Base-by-base conservation (phyloP, 305 asterid genomes). In the Fraxinus greggii region DNA sequence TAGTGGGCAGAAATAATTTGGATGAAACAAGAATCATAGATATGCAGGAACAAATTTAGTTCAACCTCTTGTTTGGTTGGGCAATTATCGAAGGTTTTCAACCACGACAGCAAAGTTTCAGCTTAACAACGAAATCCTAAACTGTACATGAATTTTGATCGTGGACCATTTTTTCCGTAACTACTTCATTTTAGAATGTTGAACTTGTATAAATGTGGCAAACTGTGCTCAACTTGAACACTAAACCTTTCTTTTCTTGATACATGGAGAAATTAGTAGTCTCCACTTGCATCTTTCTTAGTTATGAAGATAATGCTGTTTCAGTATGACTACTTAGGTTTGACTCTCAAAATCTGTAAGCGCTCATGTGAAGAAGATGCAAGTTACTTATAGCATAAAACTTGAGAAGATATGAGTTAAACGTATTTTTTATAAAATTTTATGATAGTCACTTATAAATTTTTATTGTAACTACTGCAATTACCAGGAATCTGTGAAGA, bases 401-500 rank as follows among this genome's bases (percentile, higher is more conserved):
- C 19, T 13, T 67, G 19, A 28, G 74, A 67, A 28, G 74, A 67
- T 26, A 26, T 4, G 19, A 10, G 19, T 10, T 67, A 67, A 8
- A 8, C 2, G 17, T 26, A 12, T 4, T 67, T 67, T 8, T 13
- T 32, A 67, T 12, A 8, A 67, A 28, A 10, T 26, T 67, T 67
- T 29, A 10, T 29, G 23, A 28, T 67, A n/a, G 5, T 67, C 74
- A 26, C 36, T 67, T 4, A 9, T 67, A 67, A 5, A 35, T 32
- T 63, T 61, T 78, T 79, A 51, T 84, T 80, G 63, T 76, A 72
- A 65, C 81, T 79, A 48, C 72, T 80, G 75, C 40, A 35, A 81
- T 86, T 83, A 31, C 79, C 94, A 95, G 99, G 99, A 95, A 89
- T 63, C 97, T 80, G 94, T 88, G 82, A 95, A 92, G 92, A 95